A percentile compares a stretch with the other conserved stretches of the same genome.
phyloP scores from a whole-genome alignment of 768 basidiomycete species.

The Pleurotus platypus region DNA sequence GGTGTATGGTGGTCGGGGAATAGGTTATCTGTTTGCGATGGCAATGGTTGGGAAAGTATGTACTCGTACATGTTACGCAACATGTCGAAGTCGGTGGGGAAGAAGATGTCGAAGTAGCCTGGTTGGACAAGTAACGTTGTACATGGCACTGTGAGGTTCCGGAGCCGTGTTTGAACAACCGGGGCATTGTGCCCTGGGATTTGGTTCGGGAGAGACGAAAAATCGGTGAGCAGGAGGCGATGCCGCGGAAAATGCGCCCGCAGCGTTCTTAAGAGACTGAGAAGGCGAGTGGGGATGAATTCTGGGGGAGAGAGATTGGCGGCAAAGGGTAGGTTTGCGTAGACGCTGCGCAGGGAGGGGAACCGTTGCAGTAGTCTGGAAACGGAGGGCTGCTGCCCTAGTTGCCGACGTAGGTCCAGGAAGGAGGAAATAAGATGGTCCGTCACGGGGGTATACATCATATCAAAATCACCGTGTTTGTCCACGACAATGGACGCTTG shows the following conservation, averaged over 20 bases:
- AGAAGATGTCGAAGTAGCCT: conserved; percentile 98
- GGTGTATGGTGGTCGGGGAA: conserved; percentile 45
- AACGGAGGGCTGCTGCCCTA: conserved; percentile 57
- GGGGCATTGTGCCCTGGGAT: conserved; percentile 78
- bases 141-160: conserved; percentile 83
- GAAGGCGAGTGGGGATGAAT: conserved; percentile 88
- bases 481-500: conserved; percentile 84
- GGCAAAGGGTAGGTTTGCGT: conserved; percentile 76
- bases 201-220: conserved; percentile 81
- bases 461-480: conserved; percentile 76
- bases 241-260: conserved; percentile 86
- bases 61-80: conserved; percentile 90
- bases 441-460: conserved; percentile 76
- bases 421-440: conserved; percentile 84
- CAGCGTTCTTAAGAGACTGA: conserved; percentile 80
- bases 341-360: conserved; percentile 57
- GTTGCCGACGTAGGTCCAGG: conserved; percentile 60
- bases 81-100: conserved; percentile 86
- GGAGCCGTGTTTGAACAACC: conserved; percentile 92
- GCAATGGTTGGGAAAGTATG: conserved; percentile 59
- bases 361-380: conserved; percentile 52
- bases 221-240: conserved; percentile 92
- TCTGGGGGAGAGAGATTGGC: conserved; percentile 86
- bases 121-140: conserved; percentile 88
- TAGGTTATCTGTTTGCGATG: conserved; percentile 21